These are phyloP conservation scores for Litsea cubeba DNA, from an alignment of 164 flowering plant species.

Conservation along the genomic window DNA sequence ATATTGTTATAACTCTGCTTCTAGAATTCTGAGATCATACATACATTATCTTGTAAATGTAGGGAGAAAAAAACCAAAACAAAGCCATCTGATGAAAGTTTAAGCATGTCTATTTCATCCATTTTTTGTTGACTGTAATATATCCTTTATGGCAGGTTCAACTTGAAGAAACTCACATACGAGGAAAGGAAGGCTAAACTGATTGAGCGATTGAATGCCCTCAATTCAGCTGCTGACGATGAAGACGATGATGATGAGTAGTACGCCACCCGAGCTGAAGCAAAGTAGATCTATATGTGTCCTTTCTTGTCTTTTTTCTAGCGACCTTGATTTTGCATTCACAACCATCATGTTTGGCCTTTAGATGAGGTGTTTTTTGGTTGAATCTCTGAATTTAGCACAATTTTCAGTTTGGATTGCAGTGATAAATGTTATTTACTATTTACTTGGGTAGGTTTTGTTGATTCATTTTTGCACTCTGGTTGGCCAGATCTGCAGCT, in stretches of 20 bases:
- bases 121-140: too few relatives aligned
- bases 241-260: slow-evolving; percentile 41
- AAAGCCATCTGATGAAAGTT: too few relatives aligned
- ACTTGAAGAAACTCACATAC: slow-evolving; percentile 61
- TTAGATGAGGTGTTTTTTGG: neutral
- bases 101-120: too few relatives aligned
- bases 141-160: slow-evolving; percentile 33
- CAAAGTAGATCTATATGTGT: too few relatives aligned
- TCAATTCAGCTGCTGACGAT: slow-evolving; percentile 51
- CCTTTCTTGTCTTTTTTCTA: neutral
- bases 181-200: slow-evolving; percentile 56
- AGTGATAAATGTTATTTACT: too few relatives aligned
- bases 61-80: too few relatives aligned
- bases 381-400: neutral
- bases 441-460: too few relatives aligned
- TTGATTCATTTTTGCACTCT: too few relatives aligned
- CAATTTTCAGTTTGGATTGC: neutral
- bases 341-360: neutral
- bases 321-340: neutral
- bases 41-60: too few relatives aligned
- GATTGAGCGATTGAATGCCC: slow-evolving; percentile 57
- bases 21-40: neutral
- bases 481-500: too few relatives aligned
- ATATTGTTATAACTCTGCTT: neutral
- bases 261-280: too few relatives aligned